Conservation (phyloP, 768 basidiomycete species). For the Bullera alba region DNA sequence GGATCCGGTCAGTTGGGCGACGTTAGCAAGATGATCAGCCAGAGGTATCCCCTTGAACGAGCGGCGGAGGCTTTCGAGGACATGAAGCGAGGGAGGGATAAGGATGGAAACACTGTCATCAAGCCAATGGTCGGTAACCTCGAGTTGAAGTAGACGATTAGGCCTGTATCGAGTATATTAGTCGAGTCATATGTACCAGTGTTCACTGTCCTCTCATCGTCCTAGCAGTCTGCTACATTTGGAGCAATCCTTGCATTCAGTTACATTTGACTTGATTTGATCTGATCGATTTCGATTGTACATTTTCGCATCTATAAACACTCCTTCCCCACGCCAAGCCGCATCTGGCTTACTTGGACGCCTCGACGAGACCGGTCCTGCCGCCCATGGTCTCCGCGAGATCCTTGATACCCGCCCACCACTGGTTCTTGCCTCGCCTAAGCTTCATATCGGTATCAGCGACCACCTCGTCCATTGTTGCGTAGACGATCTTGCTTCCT, state of each 20-base stretch:
- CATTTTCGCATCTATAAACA: no score
- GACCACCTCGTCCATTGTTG: slow-evolving; percentile 75
- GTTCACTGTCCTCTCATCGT: no score
- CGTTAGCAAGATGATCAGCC: slow-evolving; percentile 61
- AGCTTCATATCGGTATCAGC: slow-evolving; percentile 84
- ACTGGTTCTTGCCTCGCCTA: slow-evolving; percentile 65
- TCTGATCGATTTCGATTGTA: no score
- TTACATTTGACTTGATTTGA: no score
- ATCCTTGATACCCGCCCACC: slow-evolving; percentile 68
- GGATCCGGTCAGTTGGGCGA: slow-evolving; percentile 60
- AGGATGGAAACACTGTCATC: slow-evolving; percentile 71
- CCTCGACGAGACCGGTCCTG: slow-evolving; percentile 27
- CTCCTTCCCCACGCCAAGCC: no score
- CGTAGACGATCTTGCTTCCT: slow-evolving; percentile 69
- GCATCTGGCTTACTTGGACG: neutral
- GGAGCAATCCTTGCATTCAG: no score
- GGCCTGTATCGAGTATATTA: no score
- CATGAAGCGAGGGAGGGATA: slow-evolving; percentile 68
- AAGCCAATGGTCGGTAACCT: slow-evolving; percentile 66
- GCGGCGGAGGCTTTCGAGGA: slow-evolving; percentile 74
- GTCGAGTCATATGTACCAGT: no score
- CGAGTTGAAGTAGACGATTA: neutral
- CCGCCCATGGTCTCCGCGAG: slow-evolving; percentile 66
- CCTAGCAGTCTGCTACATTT: no score
- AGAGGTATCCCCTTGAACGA: slow-evolving; percentile 54